phyloP scores from a whole-genome alignment of 1,139 yeast genomes.

The Saccharomyces hybrid region DNA sequence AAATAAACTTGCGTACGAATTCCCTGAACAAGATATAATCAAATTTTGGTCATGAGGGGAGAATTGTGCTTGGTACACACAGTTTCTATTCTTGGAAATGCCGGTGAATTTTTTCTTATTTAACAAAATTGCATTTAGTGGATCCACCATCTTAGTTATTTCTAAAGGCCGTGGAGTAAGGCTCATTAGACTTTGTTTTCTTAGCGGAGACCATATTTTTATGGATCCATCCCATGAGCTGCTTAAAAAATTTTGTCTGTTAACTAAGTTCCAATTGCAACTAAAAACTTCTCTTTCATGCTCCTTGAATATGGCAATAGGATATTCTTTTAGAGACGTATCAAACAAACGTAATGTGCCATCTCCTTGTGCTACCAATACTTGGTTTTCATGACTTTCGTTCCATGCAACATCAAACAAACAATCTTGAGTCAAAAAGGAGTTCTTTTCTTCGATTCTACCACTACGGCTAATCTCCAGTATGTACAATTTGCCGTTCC shows the following conservation, averaged over 20 bases:
- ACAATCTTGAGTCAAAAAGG: constrained; percentile 91
- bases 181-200: constrained; percentile 55
- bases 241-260: constrained; percentile 62
- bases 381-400: constrained; percentile 81
- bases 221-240: constrained; percentile 92
- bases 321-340: constrained; percentile 55
- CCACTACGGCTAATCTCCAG: constrained; percentile 67
- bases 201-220: constrained; percentile 62
- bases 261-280: constrained; percentile 79
- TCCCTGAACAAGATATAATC: constrained; percentile 70
- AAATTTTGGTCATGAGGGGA: constrained; percentile 80
- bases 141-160: constrained; percentile 8
- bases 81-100: constrained; percentile 34
- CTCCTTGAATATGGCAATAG: constrained; percentile 70
- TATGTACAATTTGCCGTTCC: constrained; percentile 77
- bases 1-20: constrained; percentile 74
- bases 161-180: constrained; percentile 37
- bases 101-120: constrained; percentile 12
- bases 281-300: constrained; percentile 84
- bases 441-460: constrained; percentile 43
- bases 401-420: constrained; percentile 86
- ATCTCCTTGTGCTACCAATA: constrained; percentile 80
- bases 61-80: constrained; percentile 72
- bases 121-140: constrained; percentile 1
- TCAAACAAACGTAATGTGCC: constrained; percentile 83